Evolutionary conservation across 768 basidiomycete genomes (phyloP).

Genomic region (Tulasnella sp.): DNA sequence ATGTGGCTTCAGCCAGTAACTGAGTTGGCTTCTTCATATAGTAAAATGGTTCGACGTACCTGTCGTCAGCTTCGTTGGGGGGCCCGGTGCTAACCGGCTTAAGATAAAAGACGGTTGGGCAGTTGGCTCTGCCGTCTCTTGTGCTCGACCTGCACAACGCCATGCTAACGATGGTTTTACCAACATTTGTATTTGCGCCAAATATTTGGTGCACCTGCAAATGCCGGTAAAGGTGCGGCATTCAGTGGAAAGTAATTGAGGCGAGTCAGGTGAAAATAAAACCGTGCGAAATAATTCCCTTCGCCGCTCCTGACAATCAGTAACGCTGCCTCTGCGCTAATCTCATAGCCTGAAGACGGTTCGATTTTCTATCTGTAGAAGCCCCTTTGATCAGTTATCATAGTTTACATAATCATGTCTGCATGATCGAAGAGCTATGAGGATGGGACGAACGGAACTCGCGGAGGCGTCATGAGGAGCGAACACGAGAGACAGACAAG

Average conservation of each 20-base stretch:
- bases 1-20: conserved; percentile 60
- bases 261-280: conserved; percentile 3
- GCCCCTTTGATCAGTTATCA: too few species aligned
- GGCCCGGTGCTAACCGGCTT: conserved; percentile 94
- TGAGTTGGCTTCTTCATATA: conserved; percentile 16
- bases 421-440: too few species aligned
- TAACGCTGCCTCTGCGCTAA: too few species aligned
- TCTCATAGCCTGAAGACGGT: too few species aligned
- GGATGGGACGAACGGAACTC: too few species aligned
- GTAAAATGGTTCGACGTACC: conserved; percentile 53
- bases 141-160: conserved; percentile 76
- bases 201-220: conserved; percentile 89
- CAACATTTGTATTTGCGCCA: conserved; percentile 95
- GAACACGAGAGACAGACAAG: too few species aligned
- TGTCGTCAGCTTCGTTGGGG: conserved; percentile 78
- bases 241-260: conserved; percentile 41
- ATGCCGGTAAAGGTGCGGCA: conserved; percentile 85
- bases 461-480: too few species aligned
- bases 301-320: too few species aligned
- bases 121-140: conserved; percentile 35
- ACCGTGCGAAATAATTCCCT: conserved; percentile 1
- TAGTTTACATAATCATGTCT: too few species aligned
- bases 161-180: conserved; percentile 88
- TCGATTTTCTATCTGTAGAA: too few species aligned
- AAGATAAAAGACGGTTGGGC: conserved; percentile 45